Base-by-base conservation (phyloP, 208 protist genomes). In the Wallacemonas rigidus region DNA sequence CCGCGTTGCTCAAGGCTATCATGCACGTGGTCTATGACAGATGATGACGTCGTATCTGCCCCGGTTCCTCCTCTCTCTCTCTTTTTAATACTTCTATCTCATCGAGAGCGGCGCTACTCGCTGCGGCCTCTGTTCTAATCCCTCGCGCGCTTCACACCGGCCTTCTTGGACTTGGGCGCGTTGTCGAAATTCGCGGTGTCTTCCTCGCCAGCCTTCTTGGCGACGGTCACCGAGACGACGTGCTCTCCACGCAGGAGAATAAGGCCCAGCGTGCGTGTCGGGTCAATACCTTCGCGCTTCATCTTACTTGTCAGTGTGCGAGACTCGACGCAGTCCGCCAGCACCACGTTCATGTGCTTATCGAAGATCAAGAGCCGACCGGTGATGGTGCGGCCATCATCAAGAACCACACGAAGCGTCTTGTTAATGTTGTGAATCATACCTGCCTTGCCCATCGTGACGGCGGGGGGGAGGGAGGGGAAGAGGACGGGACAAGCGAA, bases 391-490 rank as follows among this genome's bases (percentile, higher is more conserved):
- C 91, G 86, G n/a, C 84, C 86, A 62, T 96, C 91, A 74, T 91
- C 86, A 14, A 92, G 69, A 11, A 83, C 75, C 17, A 96, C 75
- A 60, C 74, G 71, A 62, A 96, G 74, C 64, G 77, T 74, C 75
- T 88, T 87, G 79, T 94, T 94, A 67, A 96, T 92, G 82, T 96
- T 89, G 75, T 87, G 58, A 58, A 94, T 60, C 88, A 96, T 96
- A 14, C 79, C 94, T 36, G 83, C 72, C 8, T 79, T 81, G 43
- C 77, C 87, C 88, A 94, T 95, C 17, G 38, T 84, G 15, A 48
- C 3, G 26, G 26, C 9, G 26, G 5, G 15, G 26, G 51, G 26
- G 8, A 50, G 45, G 8, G 45, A 1, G 6, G 45, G 12, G 45
- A 50, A 50, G 45, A 50, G 12, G 6, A 26, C 26, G 26, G 26